These are phyloP conservation scores for Rhodotorula graminis DNA, from an alignment of 768 basidiomycete genomes.

Conservation along the genomic window DNA sequence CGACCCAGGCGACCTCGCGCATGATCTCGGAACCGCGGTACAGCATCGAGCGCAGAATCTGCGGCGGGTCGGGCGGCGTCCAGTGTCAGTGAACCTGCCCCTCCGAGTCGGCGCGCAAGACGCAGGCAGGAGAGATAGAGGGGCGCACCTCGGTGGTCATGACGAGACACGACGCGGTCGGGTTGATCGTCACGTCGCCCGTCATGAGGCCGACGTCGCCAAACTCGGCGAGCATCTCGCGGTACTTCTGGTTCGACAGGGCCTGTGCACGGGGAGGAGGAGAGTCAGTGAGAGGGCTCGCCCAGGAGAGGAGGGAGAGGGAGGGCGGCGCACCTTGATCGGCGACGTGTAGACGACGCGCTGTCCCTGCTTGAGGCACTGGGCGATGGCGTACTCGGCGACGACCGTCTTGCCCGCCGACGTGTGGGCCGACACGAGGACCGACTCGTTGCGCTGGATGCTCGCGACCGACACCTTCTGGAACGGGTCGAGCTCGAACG, in stretches of 20 bases:
- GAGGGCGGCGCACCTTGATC: constrained; percentile 70
- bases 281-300: too few relatives aligned
- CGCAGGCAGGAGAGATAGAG: too few relatives aligned
- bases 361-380: constrained; percentile 86
- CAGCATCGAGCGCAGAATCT: constrained; percentile 98
- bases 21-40: constrained; percentile 98
- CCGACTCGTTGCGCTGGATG: constrained; percentile 95
- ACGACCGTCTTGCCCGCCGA: constrained; percentile 99
- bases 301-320: too few relatives aligned
- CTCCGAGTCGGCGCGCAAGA: too few relatives aligned
- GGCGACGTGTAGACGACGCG: constrained; percentile 98
- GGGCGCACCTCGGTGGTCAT: constrained; percentile 92
- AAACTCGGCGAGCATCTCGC: constrained; percentile 94
- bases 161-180: constrained; percentile 89
- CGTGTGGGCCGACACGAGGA: constrained; percentile 95
- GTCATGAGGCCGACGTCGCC: constrained; percentile 99
- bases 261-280: constrained; percentile 56
- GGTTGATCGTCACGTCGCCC: constrained; percentile 98
- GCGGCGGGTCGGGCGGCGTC: too few relatives aligned
- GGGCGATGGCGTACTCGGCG: constrained; percentile 98
- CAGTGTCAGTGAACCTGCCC: too few relatives aligned
- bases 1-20: constrained; percentile 99
- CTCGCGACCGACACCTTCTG: constrained; percentile 90
- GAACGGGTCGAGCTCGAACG: constrained; percentile 95
- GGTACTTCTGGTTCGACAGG: constrained; percentile 96